Evolutionary conservation across 2,329 filamentous ascomycete genomes (phyloP).

Genomic region (Orbilia brochopaga): DNA sequence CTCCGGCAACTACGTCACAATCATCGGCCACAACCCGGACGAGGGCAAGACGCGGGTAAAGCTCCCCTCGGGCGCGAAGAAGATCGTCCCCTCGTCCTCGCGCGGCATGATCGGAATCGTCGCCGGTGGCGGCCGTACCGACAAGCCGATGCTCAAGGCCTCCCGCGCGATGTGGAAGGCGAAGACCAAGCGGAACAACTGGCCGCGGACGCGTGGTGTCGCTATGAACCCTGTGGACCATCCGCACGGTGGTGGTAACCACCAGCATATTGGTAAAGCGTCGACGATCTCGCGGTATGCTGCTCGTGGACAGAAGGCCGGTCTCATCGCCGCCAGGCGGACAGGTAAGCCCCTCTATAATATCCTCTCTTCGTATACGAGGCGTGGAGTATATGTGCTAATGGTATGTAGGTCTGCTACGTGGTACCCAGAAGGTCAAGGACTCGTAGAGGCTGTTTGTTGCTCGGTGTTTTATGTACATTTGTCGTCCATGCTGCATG

Average conservation of each 20-base stretch:
- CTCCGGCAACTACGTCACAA: conserved; percentile 98
- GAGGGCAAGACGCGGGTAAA: conserved; percentile 99
- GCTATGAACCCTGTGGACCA: conserved; percentile 99
- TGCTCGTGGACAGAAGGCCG: conserved; percentile 98
- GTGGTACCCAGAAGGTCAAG: conserved; percentile 99
- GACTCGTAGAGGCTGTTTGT: conserved; percentile 66
- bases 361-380: neutral
- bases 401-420: conserved; percentile 71
- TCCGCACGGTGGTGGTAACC: conserved; percentile 99
- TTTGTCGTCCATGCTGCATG: conserved; percentile 21
- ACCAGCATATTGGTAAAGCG: conserved; percentile 99
- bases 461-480: conserved; percentile 32
- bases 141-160: conserved; percentile 99
- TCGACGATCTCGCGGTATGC: conserved; percentile 99
- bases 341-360: conserved; percentile 66
- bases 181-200: conserved; percentile 99
- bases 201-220: conserved; percentile 99
- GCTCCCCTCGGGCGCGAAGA: conserved; percentile 93
- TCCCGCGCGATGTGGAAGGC: conserved; percentile 99
- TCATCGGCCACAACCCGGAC: conserved; percentile 96
- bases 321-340: conserved; percentile 96
- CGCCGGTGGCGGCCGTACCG: conserved; percentile 97
- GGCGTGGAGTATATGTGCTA: neutral
- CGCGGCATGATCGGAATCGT: conserved; percentile 99
- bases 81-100: conserved; percentile 88